A percentile compares a stretch with the other conserved stretches of the same genome.
phyloP scores from a whole-genome alignment of 202 grass and related monocot genomes.

The Cymbopogon flexuosus region DNA sequence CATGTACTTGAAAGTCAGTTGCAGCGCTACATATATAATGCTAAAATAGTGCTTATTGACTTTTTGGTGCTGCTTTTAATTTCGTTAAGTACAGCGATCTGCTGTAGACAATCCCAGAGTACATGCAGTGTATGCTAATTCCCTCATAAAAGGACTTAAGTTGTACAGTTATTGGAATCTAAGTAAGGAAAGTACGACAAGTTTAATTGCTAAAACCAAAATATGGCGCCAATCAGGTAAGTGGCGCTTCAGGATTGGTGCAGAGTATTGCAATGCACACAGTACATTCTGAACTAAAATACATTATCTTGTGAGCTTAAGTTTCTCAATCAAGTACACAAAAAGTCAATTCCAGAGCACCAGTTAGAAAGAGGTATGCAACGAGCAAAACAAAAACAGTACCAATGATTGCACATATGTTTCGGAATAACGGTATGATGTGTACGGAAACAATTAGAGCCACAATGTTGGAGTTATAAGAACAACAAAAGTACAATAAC shows the following conservation, averaged over 20 bases:
- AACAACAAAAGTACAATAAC: too few relatives aligned
- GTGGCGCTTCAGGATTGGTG: not conserved
- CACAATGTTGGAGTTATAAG: too few relatives aligned
- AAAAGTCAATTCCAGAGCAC: not conserved
- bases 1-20: not conserved
- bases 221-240: not conserved
- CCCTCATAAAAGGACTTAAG: not conserved
- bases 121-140: not conserved
- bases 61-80: not conserved
- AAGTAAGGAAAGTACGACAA: not conserved
- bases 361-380: constrained; percentile 4
- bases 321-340: constrained; percentile 3
- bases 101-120: not conserved
- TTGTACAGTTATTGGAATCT: not conserved
- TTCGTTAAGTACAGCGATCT: not conserved
- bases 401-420: not conserved
- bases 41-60: not conserved
- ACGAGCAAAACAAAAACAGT: not conserved
- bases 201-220: not conserved
- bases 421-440: constrained; percentile 5
- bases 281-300: not conserved
- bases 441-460: constrained; percentile 1
- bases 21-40: not conserved
- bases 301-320: not conserved
- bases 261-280: not conserved